Percentiles rank a stretch among this genome's conserved stretches.
Conservation (phyloP, 208 protist species). For the Acanthamoeba castellanii region DNA sequence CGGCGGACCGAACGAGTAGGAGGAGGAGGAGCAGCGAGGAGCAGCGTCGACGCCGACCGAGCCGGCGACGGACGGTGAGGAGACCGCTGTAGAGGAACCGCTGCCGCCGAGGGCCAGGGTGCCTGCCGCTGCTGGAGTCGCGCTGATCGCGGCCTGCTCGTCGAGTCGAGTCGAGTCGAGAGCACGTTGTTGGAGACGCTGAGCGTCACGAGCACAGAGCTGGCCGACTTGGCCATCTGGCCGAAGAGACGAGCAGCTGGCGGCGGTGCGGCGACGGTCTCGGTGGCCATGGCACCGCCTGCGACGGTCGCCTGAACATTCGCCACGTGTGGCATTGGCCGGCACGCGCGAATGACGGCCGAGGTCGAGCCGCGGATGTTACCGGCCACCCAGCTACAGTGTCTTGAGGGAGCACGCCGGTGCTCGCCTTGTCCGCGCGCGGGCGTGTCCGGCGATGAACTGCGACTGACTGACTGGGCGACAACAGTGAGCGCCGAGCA, state of each 20-base stretch:
- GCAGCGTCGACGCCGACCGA: not conserved
- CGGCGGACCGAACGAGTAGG: not conserved
- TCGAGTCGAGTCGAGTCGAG: too few species aligned
- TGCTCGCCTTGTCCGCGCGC: slow-evolving; percentile 4
- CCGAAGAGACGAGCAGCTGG: not conserved
- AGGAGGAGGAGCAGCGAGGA: not conserved
- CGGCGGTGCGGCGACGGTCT: not conserved
- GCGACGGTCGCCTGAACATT: not conserved
- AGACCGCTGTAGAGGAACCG: not conserved
- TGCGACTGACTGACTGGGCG: not conserved
- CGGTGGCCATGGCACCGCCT: not conserved
- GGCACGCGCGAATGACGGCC: not conserved
- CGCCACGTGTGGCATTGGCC: slow-evolving; percentile 31
- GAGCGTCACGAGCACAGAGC: not conserved
- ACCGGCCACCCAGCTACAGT: slow-evolving; percentile 23
- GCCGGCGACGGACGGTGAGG: not conserved
- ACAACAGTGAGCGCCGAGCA: not conserved
- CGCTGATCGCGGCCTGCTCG: not conserved
- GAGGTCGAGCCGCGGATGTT: slow-evolving; percentile 17
- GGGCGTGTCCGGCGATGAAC: slow-evolving; percentile 51
- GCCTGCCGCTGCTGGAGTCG: slow-evolving; percentile 11
- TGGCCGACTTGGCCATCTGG: slow-evolving; percentile 35
- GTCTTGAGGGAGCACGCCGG: slow-evolving; percentile 20
- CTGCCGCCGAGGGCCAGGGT: not conserved
- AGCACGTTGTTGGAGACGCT: slow-evolving; percentile 28